These are phyloP conservation scores for Dujonia santamariae DNA, from an alignment of 1,139 yeast genomes.

Conservation along the genomic window DNA sequence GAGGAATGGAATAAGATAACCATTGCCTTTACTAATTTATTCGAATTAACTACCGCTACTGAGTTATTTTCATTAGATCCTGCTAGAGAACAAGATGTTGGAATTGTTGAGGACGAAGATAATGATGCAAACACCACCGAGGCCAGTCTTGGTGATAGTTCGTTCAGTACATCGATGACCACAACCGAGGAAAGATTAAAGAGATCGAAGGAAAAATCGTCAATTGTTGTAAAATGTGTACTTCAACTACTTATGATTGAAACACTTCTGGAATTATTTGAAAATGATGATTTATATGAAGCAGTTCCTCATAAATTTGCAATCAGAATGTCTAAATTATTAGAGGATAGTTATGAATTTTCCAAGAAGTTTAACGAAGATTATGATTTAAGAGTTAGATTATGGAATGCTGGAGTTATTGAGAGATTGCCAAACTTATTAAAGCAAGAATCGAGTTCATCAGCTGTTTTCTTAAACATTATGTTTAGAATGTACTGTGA, in stretches of 20 bases:
- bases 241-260: constrained; percentile 87
- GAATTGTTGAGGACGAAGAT: constrained; percentile 14
- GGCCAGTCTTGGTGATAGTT: constrained; percentile 3
- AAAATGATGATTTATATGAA: constrained; percentile 65
- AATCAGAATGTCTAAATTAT: constrained; percentile 53
- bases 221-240: constrained; percentile 89
- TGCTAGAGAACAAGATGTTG: constrained; percentile 11
- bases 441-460: constrained; percentile 87
- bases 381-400: constrained; percentile 76
- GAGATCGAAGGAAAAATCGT: constrained; percentile 56
- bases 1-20: constrained; percentile 77
- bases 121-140: constrained; percentile 13
- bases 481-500: constrained; percentile 81
- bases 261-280: constrained; percentile 75
- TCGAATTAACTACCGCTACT: constrained; percentile 78
- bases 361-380: constrained; percentile 87
- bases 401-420: constrained; percentile 91
- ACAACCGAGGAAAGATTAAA: constrained; percentile 22
- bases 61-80: constrained; percentile 80
- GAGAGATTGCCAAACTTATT: constrained; percentile 88
- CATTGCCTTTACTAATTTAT: constrained; percentile 61
- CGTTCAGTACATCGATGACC: constrained; percentile 3
- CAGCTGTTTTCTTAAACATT: constrained; percentile 81
- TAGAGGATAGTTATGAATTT: constrained; percentile 72
- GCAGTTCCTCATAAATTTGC: constrained; percentile 65